phyloP scores from a whole-genome alignment of 2,329 filamentous ascomycete species.

The Ophiostoma perfectum region DNA sequence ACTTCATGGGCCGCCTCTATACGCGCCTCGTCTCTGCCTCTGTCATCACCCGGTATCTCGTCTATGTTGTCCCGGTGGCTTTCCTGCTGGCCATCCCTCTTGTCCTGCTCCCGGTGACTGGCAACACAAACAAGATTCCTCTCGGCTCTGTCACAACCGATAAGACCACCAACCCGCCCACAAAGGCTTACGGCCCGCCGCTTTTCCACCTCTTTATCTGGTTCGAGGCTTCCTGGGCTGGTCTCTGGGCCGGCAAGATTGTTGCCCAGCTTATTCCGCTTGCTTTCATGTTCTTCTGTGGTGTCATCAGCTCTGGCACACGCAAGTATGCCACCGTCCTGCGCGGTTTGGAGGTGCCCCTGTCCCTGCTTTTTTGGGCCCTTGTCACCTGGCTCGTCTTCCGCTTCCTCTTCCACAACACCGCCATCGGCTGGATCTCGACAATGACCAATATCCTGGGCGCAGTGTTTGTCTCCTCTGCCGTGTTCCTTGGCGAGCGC shows the following conservation, averaged over 20 bases:
- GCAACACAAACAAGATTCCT: constrained; percentile 32
- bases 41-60: constrained; percentile 58
- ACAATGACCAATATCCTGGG: constrained; percentile 60
- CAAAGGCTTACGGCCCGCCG: constrained; percentile 39
- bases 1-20: constrained; percentile 61
- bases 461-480: constrained; percentile 60
- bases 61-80: constrained; percentile 62
- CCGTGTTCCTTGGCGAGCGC: constrained; percentile 71
- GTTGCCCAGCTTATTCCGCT: constrained; percentile 55
- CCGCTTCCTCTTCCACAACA: constrained; percentile 45
- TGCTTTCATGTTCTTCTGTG: constrained; percentile 63
- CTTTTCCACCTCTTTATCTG: constrained; percentile 61
- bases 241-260: constrained; percentile 62
- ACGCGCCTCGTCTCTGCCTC: constrained; percentile 59
- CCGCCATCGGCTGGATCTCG: constrained; percentile 48
- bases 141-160: constrained; percentile 31
- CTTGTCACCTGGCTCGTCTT: constrained; percentile 59
- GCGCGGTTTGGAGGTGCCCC: constrained; percentile 57
- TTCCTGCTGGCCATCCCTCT: constrained; percentile 58
- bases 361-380: constrained; percentile 65
- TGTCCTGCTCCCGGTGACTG: constrained; percentile 47
- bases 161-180: constrained; percentile 22
- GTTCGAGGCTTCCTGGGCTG: constrained; percentile 64
- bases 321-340: constrained; percentile 65
- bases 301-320: constrained; percentile 63